phyloP scores from a whole-genome alignment of 345 rosid genomes.

The Lenwebbia sp. region DNA sequence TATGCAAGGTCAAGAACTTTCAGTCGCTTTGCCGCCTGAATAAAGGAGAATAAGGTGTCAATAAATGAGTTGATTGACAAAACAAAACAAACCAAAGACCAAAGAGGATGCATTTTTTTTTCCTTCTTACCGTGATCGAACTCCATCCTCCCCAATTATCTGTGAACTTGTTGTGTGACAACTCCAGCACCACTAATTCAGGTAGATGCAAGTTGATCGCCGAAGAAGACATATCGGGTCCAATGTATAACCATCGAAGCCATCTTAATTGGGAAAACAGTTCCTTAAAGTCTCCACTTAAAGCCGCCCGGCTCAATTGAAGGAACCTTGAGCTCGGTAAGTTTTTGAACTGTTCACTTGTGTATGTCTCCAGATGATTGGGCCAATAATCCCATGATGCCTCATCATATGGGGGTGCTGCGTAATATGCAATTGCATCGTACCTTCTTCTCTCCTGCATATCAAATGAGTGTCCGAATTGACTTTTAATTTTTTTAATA shows the following conservation, averaged over 20 bases:
- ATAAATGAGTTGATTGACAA: background rate
- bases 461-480: too few relatives aligned
- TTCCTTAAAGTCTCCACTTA: background rate
- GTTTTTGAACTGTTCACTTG: background rate
- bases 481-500: too few relatives aligned
- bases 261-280: background rate
- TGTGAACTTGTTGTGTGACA: background rate
- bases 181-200: background rate
- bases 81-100: background rate
- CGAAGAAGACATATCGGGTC: background rate
- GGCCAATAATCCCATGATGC: too few relatives aligned
- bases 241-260: fast-evolving
- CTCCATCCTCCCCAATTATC: background rate
- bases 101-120: background rate
- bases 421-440: too few relatives aligned
- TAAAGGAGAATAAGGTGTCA: background rate
- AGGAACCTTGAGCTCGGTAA: background rate
- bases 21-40: background rate
- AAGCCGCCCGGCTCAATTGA: background rate
- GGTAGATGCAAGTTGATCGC: background rate
- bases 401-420: too few relatives aligned
- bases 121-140: background rate
- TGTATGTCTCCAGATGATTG: too few relatives aligned
- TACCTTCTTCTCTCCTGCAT: too few relatives aligned
- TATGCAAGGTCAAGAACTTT: background rate